These are phyloP conservation scores for Ramularia collo-cygni DNA, from an alignment of 2,329 filamentous ascomycete genomes.

Conservation along the genomic window DNA sequence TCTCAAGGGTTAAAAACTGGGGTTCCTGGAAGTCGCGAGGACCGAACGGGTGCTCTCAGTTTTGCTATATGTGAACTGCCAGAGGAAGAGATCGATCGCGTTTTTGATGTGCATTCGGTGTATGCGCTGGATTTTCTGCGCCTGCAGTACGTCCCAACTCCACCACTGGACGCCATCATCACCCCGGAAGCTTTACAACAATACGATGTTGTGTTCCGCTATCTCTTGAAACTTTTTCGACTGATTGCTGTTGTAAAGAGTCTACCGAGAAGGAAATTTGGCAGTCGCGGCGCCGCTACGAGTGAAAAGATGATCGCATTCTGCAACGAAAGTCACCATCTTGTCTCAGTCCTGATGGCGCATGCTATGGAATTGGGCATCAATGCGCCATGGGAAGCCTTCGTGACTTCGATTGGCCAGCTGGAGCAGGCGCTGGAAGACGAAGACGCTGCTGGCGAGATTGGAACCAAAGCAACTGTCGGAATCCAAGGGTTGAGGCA, in stretches of 20 bases:
- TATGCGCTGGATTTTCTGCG: conserved; percentile 90
- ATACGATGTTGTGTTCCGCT: conserved; percentile 80
- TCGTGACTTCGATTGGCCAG: conserved; percentile 58
- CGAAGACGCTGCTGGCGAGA: conserved; percentile 33
- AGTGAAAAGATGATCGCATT: conserved; percentile 39
- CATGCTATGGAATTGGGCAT: conserved; percentile 80
- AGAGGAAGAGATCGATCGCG: conserved; percentile 69
- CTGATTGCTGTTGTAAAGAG: conserved; percentile 54
- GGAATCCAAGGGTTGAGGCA: conserved; percentile 22
- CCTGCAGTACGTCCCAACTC: conserved; percentile 72
- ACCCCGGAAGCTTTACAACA: conserved; percentile 63
- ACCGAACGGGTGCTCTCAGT: conserved; percentile 41
- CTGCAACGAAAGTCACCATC: conserved; percentile 69
- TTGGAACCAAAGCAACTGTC: conserved; percentile 9
- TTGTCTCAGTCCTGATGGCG: conserved; percentile 63
- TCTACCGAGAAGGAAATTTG: conserved; percentile 18
- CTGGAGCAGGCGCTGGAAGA: conserved; percentile 53
- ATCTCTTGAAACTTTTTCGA: conserved; percentile 67
- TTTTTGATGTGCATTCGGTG: conserved; percentile 74
- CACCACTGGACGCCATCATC: conserved; percentile 65
- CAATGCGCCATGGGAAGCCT: conserved; percentile 62
- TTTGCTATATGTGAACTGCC: conserved; percentile 81
- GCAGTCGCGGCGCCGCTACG: background rate
- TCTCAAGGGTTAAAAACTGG: conserved; percentile 59
- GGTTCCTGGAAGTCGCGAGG: conserved; percentile 9